These are phyloP conservation scores for Melaleuca quinquenervia DNA, from an alignment of 345 rosid species.

Conservation along the genomic window DNA sequence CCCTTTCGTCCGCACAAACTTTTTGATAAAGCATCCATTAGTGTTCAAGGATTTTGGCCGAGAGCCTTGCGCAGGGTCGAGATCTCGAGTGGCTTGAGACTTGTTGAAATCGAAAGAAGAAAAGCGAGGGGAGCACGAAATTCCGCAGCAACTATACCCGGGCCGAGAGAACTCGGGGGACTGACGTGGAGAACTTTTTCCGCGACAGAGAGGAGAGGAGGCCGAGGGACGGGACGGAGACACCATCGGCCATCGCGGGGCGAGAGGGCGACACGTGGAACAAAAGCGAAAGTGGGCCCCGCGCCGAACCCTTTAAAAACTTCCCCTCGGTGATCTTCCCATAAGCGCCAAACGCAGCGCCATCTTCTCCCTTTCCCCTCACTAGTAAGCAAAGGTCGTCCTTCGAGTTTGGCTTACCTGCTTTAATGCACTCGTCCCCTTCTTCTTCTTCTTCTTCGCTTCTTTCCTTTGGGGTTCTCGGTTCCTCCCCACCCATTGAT, in stretches of 20 bases:
- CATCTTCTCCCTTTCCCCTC: background rate
- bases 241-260: too few species aligned
- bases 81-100: background rate
- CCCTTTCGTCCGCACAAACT: background rate
- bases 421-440: background rate
- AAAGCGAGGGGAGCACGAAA: background rate
- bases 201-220: background rate
- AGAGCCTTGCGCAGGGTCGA: background rate
- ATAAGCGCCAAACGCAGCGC: conserved; percentile 21
- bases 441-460: background rate
- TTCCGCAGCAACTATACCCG: background rate
- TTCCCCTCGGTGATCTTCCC: background rate
- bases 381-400: background rate
- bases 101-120: background rate
- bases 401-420: background rate
- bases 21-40: background rate
- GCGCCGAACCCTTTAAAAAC: conserved; percentile 32
- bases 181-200: background rate
- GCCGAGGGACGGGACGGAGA: fast-evolving
- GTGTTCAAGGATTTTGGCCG: background rate
- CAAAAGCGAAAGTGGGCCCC: conserved; percentile 4
- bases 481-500: background rate
- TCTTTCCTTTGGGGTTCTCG: background rate
- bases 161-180: background rate
- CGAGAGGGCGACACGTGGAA: background rate